A percentile compares a stretch with the other conserved stretches of the same genome.
phyloP scores from a whole-genome alignment of 1,284 basidiomycete species.

The Fomes fomentarius region DNA sequence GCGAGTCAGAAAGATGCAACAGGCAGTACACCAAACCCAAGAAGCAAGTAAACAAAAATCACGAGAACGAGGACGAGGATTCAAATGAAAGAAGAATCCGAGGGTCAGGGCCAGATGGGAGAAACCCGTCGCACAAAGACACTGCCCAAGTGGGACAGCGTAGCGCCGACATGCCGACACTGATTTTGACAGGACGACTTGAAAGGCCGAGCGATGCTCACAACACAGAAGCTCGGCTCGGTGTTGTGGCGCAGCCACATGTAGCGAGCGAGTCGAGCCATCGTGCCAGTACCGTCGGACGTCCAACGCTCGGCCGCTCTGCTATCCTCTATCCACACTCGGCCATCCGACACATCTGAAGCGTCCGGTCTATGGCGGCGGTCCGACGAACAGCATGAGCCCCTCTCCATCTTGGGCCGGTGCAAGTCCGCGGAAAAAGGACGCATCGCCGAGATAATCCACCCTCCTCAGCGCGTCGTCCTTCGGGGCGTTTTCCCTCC shows the following conservation, averaged over 20 bases:
- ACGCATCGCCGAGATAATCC: conserved; percentile 53
- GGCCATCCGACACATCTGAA: neutral
- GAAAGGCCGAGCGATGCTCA: no score
- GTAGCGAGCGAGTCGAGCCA: no score
- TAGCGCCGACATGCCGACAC: neutral
- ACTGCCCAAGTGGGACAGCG: conserved; percentile 5
- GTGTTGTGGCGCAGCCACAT: no score
- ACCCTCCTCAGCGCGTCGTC: conserved; percentile 48
- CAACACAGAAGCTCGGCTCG: no score
- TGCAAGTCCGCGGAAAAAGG: conserved; percentile 57
- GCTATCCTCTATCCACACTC: no score
- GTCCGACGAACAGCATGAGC: conserved; percentile 55
- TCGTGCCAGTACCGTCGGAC: no score
- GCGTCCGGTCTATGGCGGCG: conserved; percentile 24
- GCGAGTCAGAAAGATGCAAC: neutral
- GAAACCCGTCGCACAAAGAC: conserved; percentile 7
- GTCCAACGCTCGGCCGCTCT: no score
- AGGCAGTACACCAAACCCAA: neutral
- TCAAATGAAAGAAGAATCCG: no score
- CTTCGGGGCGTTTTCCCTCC: conserved; percentile 11
- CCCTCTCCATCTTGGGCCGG: conserved; percentile 50
- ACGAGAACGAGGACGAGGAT: no score
- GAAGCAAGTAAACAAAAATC: no score
- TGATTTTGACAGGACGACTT: no score
- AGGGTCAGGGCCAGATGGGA: no score